phyloP scores from a whole-genome alignment of 1,139 yeast genomes.

The Suhomyces atakaporum region DNA sequence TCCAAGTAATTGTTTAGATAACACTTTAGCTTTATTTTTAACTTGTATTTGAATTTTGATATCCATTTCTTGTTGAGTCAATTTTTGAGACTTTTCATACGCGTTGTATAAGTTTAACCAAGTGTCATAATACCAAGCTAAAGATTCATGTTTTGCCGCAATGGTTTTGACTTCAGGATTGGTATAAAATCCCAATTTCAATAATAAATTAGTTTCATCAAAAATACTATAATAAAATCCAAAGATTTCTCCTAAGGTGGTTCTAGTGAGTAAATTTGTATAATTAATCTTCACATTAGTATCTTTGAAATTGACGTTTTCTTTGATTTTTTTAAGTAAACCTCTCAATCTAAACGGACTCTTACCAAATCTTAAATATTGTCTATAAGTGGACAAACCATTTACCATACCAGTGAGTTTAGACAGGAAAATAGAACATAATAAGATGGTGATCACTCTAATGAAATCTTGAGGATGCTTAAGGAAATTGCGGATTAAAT shows the following conservation, averaged over 20 bases:
- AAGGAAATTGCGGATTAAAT: constrained; percentile 39
- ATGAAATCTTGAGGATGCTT: constrained; percentile 47
- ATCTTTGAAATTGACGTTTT: constrained; percentile 13
- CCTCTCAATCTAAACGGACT: constrained; percentile 59
- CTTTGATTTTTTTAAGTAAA: constrained; percentile 24
- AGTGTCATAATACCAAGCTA: constrained; percentile 32
- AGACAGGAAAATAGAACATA: constrained; percentile 35
- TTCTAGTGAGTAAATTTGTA: constrained; percentile 13
- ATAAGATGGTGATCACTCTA: constrained; percentile 34
- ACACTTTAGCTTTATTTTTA: constrained; percentile 34
- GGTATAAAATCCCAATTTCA: constrained; percentile 22
- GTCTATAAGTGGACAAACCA: constrained; percentile 63
- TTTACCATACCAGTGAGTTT: constrained; percentile 47
- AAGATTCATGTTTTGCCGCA: constrained; percentile 26
- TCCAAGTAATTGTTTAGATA: constrained; percentile 39
- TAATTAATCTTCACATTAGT: constrained; percentile 13
- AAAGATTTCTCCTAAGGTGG: constrained; percentile 22
- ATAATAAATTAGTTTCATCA: constrained; percentile 26
- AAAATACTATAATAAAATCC: constrained; percentile 25
- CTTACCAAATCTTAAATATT: constrained; percentile 69
- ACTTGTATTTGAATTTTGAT: constrained; percentile 27
- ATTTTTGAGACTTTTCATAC: constrained; percentile 19
- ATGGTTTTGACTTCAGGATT: constrained; percentile 16
- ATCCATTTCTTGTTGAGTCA: constrained; percentile 27
- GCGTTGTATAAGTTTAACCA: constrained; percentile 29